Evolutionary conservation across 2,329 filamentous ascomycete genomes (phyloP).

Genomic region (Fusarium sp.): DNA sequence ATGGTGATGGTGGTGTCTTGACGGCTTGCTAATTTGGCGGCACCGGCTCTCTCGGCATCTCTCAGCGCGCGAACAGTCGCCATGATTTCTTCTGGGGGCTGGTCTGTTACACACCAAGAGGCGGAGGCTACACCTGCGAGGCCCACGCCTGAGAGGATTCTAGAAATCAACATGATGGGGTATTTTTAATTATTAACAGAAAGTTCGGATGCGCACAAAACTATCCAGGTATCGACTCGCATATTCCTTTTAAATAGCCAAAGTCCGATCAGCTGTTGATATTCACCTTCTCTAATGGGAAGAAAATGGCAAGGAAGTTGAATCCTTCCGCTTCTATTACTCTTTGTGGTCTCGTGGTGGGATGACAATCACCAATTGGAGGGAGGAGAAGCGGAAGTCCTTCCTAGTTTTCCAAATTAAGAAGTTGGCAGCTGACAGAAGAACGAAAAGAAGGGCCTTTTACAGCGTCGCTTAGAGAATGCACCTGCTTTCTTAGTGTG

Average conservation of each 20-base stretch:
- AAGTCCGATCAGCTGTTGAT: neutral
- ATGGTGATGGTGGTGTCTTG: neutral
- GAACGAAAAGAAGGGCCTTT: too few relatives aligned
- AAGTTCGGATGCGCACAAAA: neutral
- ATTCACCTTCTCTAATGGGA: neutral
- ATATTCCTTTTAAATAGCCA: neutral
- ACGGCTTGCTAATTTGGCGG: neutral
- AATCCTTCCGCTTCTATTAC: constrained; percentile 4
- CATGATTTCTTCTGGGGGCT: neutral
- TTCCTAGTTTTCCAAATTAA: too few relatives aligned
- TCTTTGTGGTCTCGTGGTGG: neutral
- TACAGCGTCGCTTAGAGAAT: too few relatives aligned
- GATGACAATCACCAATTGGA: too few relatives aligned
- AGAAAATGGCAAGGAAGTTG: neutral
- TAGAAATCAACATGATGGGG: neutral
- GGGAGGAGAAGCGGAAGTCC: too few relatives aligned
- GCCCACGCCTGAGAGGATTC: neutral
- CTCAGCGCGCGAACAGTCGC: neutral
- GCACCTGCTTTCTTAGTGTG: too few relatives aligned
- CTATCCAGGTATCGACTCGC: neutral
- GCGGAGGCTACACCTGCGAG: neutral
- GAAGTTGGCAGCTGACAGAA: too few relatives aligned
- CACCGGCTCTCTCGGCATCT: neutral
- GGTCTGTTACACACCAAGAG: constrained; percentile 1
- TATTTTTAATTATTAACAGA: neutral